Conservation (phyloP, 306 rosid species). For the Prosopis cineraria region DNA sequence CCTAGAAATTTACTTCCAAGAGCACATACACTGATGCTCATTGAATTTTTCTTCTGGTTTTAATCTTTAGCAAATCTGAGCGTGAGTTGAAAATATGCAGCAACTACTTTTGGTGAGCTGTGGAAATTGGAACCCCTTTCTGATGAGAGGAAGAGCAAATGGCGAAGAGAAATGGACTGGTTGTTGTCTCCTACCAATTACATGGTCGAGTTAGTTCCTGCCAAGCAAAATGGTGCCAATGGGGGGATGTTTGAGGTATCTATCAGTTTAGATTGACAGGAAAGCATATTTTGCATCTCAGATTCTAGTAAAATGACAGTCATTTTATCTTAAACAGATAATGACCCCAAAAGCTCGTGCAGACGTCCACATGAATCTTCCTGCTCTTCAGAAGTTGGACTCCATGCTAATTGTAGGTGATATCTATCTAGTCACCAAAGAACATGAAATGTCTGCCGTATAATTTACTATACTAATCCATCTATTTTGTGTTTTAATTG, state of each 20-base stretch:
- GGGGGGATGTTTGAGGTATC: constrained; percentile 86
- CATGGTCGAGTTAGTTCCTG: constrained; percentile 96
- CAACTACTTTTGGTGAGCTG: constrained; percentile 81
- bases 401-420: constrained; percentile 89
- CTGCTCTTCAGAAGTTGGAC: constrained; percentile 94
- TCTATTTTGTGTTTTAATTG: constrained; percentile 23
- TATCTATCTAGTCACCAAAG: constrained; percentile 31
- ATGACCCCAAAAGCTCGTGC: constrained; percentile 94
- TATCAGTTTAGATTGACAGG: constrained; percentile 26
- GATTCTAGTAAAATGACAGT: constrained; percentile 9
- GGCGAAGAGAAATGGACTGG: constrained; percentile 92
- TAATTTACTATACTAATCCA: not conserved
- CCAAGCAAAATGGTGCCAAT: constrained; percentile 79
- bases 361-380: constrained; percentile 90
- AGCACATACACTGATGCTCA: constrained; percentile 1
- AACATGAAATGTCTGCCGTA: constrained; percentile 14
- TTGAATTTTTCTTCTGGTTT: constrained; percentile 31
- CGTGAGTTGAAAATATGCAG: constrained; percentile 52
- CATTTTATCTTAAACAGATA: constrained; percentile 58
- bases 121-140: constrained; percentile 94
- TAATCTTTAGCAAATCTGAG: not conserved
- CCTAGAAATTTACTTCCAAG: constrained; percentile 19
- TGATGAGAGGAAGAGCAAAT: constrained; percentile 78
- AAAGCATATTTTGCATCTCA: constrained; percentile 17
- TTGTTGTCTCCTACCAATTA: constrained; percentile 86